Conservation (phyloP, 2,329 filamentous ascomycete genomes). For the Fusarium cyanostomum region DNA sequence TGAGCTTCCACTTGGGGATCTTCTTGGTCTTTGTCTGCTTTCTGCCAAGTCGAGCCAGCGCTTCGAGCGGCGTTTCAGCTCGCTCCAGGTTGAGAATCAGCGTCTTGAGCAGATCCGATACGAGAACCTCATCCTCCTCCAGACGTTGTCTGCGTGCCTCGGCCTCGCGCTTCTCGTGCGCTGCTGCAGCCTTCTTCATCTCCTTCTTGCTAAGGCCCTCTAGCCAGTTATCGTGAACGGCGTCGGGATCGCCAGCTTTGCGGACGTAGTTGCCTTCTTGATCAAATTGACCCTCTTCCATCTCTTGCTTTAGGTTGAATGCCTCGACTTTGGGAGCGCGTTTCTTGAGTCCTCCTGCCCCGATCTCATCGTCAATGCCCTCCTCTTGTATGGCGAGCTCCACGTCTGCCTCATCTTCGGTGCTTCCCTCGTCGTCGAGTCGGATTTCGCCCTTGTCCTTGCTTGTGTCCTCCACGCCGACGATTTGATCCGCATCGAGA, state of each 20-base stretch:
- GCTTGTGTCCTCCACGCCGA: constrained; percentile 79
- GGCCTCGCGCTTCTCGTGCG: constrained; percentile 84
- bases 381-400: constrained; percentile 77
- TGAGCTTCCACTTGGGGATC: constrained; percentile 74
- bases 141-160: constrained; percentile 77
- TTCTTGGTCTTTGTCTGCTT: constrained; percentile 68
- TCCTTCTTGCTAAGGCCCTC: constrained; percentile 94
- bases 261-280: constrained; percentile 90
- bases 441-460: constrained; percentile 78
- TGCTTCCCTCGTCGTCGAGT: constrained; percentile 64
- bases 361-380: constrained; percentile 87
- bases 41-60: constrained; percentile 81
- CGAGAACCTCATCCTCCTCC: constrained; percentile 78
- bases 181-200: constrained; percentile 86
- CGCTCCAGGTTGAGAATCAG: constrained; percentile 79
- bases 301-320: constrained; percentile 91
- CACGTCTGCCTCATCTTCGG: constrained; percentile 74
- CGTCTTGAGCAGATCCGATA: constrained; percentile 75
- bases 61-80: constrained; percentile 88
- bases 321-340: constrained; percentile 95
- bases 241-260: constrained; percentile 88
- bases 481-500: constrained; percentile 70
- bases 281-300: constrained; percentile 93
- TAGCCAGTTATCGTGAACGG: constrained; percentile 90
- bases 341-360: constrained; percentile 88